These are phyloP conservation scores for Globisporangium alternatum DNA, from an alignment of 352 stramenopile species.

Conservation along the genomic window DNA sequence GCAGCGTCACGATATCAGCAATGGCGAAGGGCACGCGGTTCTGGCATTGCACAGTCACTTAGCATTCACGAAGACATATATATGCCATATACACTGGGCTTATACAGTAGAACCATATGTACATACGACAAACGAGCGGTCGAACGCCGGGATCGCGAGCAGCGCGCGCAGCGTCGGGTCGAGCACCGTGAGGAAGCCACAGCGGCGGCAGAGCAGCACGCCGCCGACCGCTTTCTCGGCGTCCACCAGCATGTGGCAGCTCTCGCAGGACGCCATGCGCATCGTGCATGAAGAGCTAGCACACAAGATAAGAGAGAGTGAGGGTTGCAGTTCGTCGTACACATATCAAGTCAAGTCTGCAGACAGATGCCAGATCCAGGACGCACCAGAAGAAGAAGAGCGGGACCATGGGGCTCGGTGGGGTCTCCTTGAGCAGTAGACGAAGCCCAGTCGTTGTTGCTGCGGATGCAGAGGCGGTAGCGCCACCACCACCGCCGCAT, in stretches of 20 bases:
- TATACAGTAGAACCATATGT: background rate
- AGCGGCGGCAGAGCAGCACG: constrained; percentile 31
- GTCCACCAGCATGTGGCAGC: constrained; percentile 25
- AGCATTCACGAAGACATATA: too few species aligned
- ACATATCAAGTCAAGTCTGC: background rate
- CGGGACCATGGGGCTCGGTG: constrained; percentile 8
- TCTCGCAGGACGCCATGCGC: constrained; percentile 28
- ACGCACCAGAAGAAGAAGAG: constrained; percentile 24
- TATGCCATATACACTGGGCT: too few species aligned
- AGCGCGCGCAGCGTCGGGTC: constrained; percentile 22
- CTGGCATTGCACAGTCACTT: background rate
- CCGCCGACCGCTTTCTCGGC: constrained; percentile 14
- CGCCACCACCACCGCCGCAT: background rate
- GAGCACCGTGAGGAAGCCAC: constrained; percentile 27
- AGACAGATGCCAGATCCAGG: too few species aligned
- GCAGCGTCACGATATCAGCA: constrained; percentile 1
- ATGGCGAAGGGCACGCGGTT: constrained; percentile 13
- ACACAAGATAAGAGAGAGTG: background rate
- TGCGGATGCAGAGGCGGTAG: background rate
- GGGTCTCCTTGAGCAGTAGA: constrained; percentile 13
- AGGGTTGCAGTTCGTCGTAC: background rate
- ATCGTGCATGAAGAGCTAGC: constrained; percentile 17
- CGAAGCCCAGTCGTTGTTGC: too few species aligned
- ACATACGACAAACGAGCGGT: constrained; percentile 23
- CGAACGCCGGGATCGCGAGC: constrained; percentile 21